Evolutionary conservation across 106 monocot genomes (phyloP).

Genomic region (Chionographis japonica): DNA sequence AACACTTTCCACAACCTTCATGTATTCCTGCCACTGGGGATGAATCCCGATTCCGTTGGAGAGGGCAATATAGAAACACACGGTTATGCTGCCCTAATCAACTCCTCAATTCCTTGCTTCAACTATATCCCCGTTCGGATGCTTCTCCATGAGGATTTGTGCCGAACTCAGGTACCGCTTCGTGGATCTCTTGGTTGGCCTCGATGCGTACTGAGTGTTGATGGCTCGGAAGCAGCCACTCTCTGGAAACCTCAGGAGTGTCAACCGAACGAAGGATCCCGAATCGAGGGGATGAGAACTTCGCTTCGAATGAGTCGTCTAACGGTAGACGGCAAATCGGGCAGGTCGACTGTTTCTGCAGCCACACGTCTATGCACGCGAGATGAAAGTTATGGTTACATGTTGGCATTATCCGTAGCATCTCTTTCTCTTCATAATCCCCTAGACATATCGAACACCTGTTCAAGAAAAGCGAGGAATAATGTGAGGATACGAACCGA

Average conservation of each 20-base stretch:
- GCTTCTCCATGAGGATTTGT: not conserved
- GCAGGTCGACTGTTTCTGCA: constrained; percentile 57
- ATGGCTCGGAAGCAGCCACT: not conserved
- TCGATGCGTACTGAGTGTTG: not conserved
- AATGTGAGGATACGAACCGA: too few relatives aligned
- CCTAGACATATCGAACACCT: constrained; percentile 71
- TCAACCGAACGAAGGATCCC: not conserved
- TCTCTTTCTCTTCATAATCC: constrained; percentile 66
- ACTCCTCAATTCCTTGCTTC: not conserved
- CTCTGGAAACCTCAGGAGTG: not conserved
- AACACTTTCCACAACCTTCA: too few relatives aligned
- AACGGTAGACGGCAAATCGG: constrained; percentile 52
- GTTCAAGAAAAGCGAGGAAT: not conserved
- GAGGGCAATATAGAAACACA: too few relatives aligned
- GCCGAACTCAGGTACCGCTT: constrained; percentile 12
- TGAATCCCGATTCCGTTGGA: too few relatives aligned
- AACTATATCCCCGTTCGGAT: not conserved
- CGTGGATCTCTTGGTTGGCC: not conserved
- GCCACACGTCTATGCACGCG: constrained; percentile 53
- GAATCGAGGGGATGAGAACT: constrained; percentile 7
- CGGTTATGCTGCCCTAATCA: too few relatives aligned
- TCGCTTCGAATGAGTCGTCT: constrained; percentile 13
- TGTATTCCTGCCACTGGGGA: too few relatives aligned
- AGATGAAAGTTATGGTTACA: constrained; percentile 53
- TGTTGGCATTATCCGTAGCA: constrained; percentile 48